These are phyloP conservation scores for Buddleja alternifolia DNA, from an alignment of 257 asterid species.

Conservation along the genomic window DNA sequence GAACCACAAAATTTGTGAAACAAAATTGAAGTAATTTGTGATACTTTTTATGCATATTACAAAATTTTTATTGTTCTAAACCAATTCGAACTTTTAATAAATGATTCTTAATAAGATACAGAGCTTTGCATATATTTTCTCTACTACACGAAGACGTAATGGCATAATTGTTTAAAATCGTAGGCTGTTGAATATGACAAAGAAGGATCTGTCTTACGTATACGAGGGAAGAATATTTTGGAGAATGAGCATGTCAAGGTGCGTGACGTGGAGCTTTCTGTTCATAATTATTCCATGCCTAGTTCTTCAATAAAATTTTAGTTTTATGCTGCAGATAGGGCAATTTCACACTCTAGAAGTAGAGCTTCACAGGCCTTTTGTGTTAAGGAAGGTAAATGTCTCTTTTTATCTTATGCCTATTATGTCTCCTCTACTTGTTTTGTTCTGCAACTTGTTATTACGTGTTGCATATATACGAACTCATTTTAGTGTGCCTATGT, in stretches of 20 bases:
- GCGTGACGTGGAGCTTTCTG: constrained; percentile 29
- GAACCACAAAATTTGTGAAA: too few relatives aligned
- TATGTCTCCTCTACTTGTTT: not conserved
- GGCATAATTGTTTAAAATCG: constrained; percentile 17
- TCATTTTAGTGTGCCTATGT: not conserved
- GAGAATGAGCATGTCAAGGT: constrained; percentile 98
- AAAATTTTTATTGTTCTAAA: not conserved
- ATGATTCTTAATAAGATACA: not conserved
- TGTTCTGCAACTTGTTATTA: not conserved
- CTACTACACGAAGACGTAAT: not conserved
- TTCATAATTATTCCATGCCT: constrained; percentile 14
- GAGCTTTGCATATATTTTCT: constrained; percentile 9
- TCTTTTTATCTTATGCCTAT: not conserved
- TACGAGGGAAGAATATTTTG: constrained; percentile 89
- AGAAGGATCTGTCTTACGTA: constrained; percentile 89
- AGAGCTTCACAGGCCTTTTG: constrained; percentile 89
- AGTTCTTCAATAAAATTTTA: constrained; percentile 22
- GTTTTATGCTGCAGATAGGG: constrained; percentile 70
- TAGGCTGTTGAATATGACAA: constrained; percentile 88
- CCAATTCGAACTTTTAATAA: not conserved
- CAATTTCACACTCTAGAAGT: constrained; percentile 97
- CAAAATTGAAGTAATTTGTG: too few relatives aligned
- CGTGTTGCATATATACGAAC: not conserved
- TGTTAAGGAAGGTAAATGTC: constrained; percentile 80
- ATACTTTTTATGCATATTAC: not conserved